Evolutionary conservation across 2,329 filamentous ascomycete species (phyloP).

Genomic region (Diaporthe humulicola): DNA sequence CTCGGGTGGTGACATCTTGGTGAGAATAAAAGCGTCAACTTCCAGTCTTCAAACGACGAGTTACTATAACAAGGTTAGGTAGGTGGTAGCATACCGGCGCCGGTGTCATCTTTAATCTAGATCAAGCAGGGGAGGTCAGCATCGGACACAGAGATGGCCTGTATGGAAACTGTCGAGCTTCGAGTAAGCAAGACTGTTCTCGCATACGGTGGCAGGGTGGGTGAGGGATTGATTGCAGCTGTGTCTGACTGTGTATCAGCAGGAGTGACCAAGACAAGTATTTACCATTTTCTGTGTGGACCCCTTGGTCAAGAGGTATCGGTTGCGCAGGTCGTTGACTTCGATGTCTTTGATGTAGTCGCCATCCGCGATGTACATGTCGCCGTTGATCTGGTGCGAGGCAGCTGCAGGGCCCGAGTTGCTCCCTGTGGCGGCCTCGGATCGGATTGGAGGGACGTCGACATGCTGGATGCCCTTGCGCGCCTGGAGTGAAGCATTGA

Average conservation of each 20-base stretch:
- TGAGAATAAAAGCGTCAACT: constrained; percentile 70
- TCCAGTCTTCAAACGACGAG: constrained; percentile 58
- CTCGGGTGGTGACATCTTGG: constrained; percentile 98
- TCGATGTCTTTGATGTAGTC: constrained; percentile 99
- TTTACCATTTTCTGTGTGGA: constrained; percentile 99
- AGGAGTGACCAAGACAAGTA: constrained; percentile 75
- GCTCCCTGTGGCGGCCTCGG: constrained; percentile 30
- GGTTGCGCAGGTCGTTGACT: constrained; percentile 97
- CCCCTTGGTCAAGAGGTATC: constrained; percentile 96
- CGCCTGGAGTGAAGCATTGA: constrained; percentile 85
- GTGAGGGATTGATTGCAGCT: constrained; percentile 40
- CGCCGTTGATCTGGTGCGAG: constrained; percentile 77
- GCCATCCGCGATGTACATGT: constrained; percentile 95
- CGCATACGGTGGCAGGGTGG: constrained; percentile 56
- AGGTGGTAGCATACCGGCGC: constrained; percentile 91
- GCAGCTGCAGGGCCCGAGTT: constrained; percentile 61
- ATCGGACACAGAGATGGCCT: constrained; percentile 83
- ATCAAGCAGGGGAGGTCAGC: constrained; percentile 92
- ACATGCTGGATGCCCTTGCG: constrained; percentile 93
- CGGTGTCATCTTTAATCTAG: constrained; percentile 99
- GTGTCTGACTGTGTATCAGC: constrained; percentile 69
- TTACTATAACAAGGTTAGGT: constrained; percentile 51
- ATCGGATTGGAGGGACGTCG: constrained; percentile 85
- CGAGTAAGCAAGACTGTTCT: constrained; percentile 78
- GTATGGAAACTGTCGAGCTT: constrained; percentile 74